phyloP scores from a whole-genome alignment of 78 protist genomes.

The Cavenderia fasciculata region DNA sequence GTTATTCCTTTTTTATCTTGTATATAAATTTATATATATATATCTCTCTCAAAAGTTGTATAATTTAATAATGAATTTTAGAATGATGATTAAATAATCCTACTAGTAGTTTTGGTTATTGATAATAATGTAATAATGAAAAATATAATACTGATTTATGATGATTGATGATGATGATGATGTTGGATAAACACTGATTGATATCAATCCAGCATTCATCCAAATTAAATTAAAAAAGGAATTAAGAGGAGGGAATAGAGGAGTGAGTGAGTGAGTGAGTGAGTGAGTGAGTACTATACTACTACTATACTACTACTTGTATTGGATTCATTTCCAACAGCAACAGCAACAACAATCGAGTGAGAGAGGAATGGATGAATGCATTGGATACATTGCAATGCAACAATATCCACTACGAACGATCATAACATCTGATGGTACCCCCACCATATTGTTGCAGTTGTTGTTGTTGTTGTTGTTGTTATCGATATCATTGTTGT shows the following conservation, averaged over 20 bases:
- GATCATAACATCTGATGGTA: too few species aligned
- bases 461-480: too few species aligned
- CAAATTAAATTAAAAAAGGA: neutral
- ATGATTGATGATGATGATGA: neutral
- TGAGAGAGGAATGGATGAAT: too few species aligned
- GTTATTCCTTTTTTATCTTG: too few species aligned
- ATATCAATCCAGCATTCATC: neutral
- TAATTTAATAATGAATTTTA: too few species aligned
- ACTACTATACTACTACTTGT: neutral
- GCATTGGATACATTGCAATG: too few species aligned
- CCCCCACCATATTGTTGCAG: too few species aligned
- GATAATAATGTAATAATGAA: neutral
- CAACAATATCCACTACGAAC: too few species aligned
- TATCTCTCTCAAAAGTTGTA: too few species aligned
- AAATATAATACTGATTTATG: neutral
- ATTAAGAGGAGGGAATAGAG: neutral
- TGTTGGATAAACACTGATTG: neutral
- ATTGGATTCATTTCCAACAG: neutral
- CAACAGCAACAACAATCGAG: neutral
- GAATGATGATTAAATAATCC: too few species aligned
- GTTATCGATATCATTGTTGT: too few species aligned
- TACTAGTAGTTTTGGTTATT: neutral
- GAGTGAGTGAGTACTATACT: neutral
- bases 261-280: constrained; percentile 1
- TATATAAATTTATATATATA: too few species aligned